Evolutionary conservation across 352 stramenopile species (phyloP).

Genomic region (Phytopythium ostracodes): DNA sequence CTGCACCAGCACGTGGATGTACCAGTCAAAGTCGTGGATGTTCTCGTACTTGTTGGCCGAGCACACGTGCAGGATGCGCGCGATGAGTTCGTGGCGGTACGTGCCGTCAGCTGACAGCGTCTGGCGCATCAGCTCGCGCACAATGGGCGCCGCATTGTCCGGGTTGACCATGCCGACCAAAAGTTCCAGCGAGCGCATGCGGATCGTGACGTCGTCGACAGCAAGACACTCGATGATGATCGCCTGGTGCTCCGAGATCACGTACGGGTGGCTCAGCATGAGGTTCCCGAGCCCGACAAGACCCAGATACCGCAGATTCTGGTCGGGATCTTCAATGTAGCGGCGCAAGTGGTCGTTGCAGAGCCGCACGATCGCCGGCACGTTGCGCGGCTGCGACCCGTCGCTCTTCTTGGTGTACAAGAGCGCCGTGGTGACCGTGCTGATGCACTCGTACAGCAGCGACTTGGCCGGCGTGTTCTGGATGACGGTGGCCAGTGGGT

Average conservation of each 20-base stretch:
- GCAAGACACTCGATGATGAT: slow-evolving; percentile 96
- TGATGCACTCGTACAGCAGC: slow-evolving; percentile 97
- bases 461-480: slow-evolving; percentile 98
- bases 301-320: slow-evolving; percentile 99
- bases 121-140: slow-evolving; percentile 95
- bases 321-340: slow-evolving; percentile 98
- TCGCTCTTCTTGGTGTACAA: slow-evolving; percentile 96
- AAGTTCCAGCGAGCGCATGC: slow-evolving; percentile 95
- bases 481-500: slow-evolving; percentile 96
- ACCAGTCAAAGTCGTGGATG: slow-evolving; percentile 98
- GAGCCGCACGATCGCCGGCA: slow-evolving; percentile 92
- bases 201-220: slow-evolving; percentile 99
- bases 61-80: slow-evolving; percentile 96
- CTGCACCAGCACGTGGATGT: slow-evolving; percentile 96
- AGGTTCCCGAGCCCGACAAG: slow-evolving; percentile 96
- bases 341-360: slow-evolving; percentile 94
- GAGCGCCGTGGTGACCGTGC: slow-evolving; percentile 95
- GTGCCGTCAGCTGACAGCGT: slow-evolving; percentile 91
- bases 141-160: slow-evolving; percentile 95
- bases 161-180: slow-evolving; percentile 94
- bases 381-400: slow-evolving; percentile 92
- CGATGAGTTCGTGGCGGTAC: slow-evolving; percentile 96
- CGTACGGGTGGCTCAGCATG: slow-evolving; percentile 94
- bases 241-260: slow-evolving; percentile 93
- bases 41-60: slow-evolving; percentile 97